These are phyloP conservation scores for Marchantia polymorpha DNA, from an alignment of 225 moss, liverwort and hornwort species.

Conservation along the genomic window DNA sequence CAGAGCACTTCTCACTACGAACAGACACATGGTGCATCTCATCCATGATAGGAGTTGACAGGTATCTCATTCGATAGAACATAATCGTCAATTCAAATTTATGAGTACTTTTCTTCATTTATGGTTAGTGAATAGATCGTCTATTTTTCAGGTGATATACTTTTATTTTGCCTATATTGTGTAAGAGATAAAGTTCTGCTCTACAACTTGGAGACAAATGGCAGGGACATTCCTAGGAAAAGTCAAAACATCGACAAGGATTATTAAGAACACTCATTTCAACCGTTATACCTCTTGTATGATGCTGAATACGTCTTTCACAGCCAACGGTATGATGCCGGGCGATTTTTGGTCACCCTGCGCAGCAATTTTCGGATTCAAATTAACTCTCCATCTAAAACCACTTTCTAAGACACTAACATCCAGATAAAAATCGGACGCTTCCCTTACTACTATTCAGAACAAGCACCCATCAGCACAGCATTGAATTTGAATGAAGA, in stretches of 20 bases:
- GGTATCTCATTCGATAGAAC: background rate
- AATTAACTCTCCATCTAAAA: too few species aligned
- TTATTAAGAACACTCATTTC: background rate
- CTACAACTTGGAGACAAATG: background rate
- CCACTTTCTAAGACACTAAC: too few species aligned
- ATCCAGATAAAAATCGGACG: too few species aligned
- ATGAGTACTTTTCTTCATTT: too few species aligned
- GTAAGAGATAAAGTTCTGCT: background rate
- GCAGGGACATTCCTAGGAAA: background rate
- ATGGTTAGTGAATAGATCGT: too few species aligned
- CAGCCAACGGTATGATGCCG: constrained; percentile 92
- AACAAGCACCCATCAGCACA: too few species aligned
- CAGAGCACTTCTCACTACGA: background rate
- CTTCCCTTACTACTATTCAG: too few species aligned
- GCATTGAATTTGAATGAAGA: too few species aligned
- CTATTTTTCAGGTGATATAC: too few species aligned
- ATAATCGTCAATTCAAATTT: background rate
- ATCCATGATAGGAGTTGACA: background rate
- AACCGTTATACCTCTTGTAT: constrained; percentile 73
- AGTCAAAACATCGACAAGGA: background rate
- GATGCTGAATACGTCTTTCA: constrained; percentile 98
- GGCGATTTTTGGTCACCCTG: constrained; percentile 99
- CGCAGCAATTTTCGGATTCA: background rate
- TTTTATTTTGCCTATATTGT: too few species aligned
- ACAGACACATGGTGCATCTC: background rate